Percentiles rank a stretch among this genome's conserved stretches.
Evolutionary conservation across 2,329 filamentous ascomycete genomes (phyloP).

Genomic region (Fusarium staphyleae): DNA sequence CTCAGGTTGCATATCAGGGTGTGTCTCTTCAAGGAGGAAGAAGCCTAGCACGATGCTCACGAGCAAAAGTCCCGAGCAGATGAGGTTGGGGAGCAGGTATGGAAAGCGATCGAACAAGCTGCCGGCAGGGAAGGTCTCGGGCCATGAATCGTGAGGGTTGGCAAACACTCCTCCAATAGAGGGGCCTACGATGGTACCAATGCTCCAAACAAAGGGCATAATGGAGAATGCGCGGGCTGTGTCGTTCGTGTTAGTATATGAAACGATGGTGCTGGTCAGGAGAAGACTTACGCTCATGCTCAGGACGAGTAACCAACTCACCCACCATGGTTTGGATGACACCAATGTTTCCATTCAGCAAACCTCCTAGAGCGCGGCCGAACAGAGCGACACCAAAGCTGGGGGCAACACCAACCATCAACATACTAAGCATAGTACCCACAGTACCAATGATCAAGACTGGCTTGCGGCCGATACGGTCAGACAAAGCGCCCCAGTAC

Average conservation of each 20-base stretch:
- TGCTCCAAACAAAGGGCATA: slow-evolving; percentile 94
- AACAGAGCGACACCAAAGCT: slow-evolving; percentile 85
- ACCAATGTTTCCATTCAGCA: slow-evolving; percentile 90
- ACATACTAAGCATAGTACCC: slow-evolving; percentile 82
- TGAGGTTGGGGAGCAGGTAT: slow-evolving; percentile 87
- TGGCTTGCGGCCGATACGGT: slow-evolving; percentile 84
- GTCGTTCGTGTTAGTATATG: slow-evolving; percentile 4
- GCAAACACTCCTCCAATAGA: slow-evolving; percentile 88
- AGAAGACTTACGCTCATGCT: slow-evolving; percentile 80
- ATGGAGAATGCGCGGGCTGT: slow-evolving; percentile 83
- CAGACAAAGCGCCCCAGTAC: slow-evolving; percentile 86
- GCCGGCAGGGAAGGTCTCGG: slow-evolving; percentile 69
- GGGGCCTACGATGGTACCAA: slow-evolving; percentile 88
- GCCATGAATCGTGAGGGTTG: slow-evolving; percentile 77
- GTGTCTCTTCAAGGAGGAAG: slow-evolving; percentile 84
- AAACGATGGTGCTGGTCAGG: not conserved
- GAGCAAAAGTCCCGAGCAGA: slow-evolving; percentile 79
- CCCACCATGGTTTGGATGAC: slow-evolving; percentile 94
- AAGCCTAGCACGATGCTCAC: slow-evolving; percentile 83
- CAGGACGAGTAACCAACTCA: slow-evolving; percentile 81
- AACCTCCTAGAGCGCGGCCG: slow-evolving; percentile 78
- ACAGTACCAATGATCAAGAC: slow-evolving; percentile 81
- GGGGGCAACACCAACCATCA: slow-evolving; percentile 81
- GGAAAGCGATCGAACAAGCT: slow-evolving; percentile 81
- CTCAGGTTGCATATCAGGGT: slow-evolving; percentile 77